Percentiles rank a stretch among this genome's conserved stretches.
Evolutionary conservation across 177 flowering plant species (phyloP).

Genomic region (Vitis hybrid): DNA sequence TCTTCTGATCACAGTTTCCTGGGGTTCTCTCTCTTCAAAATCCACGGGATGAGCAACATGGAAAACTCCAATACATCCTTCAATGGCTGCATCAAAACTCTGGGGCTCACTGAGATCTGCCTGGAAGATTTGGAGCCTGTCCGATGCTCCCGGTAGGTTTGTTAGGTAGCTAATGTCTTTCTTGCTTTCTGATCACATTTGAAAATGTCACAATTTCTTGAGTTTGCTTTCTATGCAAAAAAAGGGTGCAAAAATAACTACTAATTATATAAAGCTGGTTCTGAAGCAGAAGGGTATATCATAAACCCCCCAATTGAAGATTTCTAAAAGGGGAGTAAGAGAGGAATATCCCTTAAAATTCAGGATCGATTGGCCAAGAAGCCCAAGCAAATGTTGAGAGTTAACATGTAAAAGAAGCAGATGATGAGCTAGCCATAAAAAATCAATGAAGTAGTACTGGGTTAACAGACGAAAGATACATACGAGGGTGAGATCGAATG

Average conservation of each 20-base stretch:
- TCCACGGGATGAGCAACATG: slow-evolving; percentile 44
- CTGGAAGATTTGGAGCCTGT: slow-evolving; percentile 38
- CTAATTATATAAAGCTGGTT: background rate
- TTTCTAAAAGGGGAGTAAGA: no score
- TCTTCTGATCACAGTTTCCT: slow-evolving; percentile 21
- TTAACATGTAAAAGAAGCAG: background rate
- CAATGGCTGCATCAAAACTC: slow-evolving; percentile 31
- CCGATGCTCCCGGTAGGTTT: slow-evolving; percentile 40
- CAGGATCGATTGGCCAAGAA: background rate
- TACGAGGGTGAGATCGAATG: slow-evolving; percentile 32
- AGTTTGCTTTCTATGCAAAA: background rate
- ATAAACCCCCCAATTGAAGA: no score
- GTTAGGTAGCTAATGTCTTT: slow-evolving; percentile 42
- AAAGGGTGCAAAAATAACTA: background rate
- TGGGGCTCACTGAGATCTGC: slow-evolving; percentile 43
- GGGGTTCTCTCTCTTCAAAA: slow-evolving; percentile 18
- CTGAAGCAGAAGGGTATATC: no score
- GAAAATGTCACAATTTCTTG: background rate
- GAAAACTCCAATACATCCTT: slow-evolving; percentile 52
- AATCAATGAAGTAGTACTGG: no score
- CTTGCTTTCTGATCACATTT: slow-evolving; percentile 12
- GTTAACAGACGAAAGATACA: background rate
- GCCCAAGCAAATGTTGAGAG: no score
- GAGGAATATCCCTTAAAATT: no score
- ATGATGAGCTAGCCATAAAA: no score